phyloP scores from a whole-genome alignment of 2,329 filamentous ascomycete species.

The Microdochium trichocladiopsis region DNA sequence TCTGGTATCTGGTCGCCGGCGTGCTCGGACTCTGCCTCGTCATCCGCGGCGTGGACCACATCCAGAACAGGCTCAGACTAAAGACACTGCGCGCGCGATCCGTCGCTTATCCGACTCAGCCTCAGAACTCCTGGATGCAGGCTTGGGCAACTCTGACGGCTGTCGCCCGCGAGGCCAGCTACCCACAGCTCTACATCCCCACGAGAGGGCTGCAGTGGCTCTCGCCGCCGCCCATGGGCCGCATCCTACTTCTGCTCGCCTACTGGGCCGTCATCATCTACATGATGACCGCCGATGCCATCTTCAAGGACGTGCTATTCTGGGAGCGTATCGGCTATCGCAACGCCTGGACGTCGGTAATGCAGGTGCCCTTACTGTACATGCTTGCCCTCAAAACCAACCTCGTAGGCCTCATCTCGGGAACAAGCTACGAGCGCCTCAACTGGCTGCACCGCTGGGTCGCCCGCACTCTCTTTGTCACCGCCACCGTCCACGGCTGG shows the following conservation, averaged over 20 bases:
- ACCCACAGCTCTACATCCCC: slow-evolving; percentile 46
- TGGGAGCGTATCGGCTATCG: slow-evolving; percentile 62
- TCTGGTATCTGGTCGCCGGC: slow-evolving; percentile 52
- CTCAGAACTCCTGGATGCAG: slow-evolving; percentile 36
- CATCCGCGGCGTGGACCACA: slow-evolving; percentile 34
- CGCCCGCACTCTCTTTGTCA: slow-evolving; percentile 61
- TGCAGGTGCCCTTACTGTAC: slow-evolving; percentile 58
- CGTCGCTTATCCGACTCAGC: slow-evolving; percentile 43
- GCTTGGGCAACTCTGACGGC: slow-evolving; percentile 53
- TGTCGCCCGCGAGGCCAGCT: slow-evolving; percentile 45
- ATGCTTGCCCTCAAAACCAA: slow-evolving; percentile 54
- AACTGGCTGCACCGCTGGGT: slow-evolving; percentile 73
- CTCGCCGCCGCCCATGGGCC: slow-evolving; percentile 52
- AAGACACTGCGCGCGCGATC: slow-evolving; percentile 17
- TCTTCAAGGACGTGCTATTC: slow-evolving; percentile 46
- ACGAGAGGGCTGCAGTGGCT: slow-evolving; percentile 42
- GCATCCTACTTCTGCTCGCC: slow-evolving; percentile 40
- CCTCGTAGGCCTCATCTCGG: slow-evolving; percentile 52
- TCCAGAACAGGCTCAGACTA: slow-evolving; percentile 21
- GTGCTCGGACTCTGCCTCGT: slow-evolving; percentile 33
- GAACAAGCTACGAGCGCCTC: slow-evolving; percentile 59
- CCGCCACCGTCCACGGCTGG: slow-evolving; percentile 61
- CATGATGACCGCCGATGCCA: slow-evolving; percentile 44
- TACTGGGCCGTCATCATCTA: slow-evolving; percentile 55
- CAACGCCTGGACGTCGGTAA: slow-evolving; percentile 59